These are phyloP conservation scores for Whalleya microplaca DNA, from an alignment of 2,329 filamentous ascomycete species.

Conservation along the genomic window DNA sequence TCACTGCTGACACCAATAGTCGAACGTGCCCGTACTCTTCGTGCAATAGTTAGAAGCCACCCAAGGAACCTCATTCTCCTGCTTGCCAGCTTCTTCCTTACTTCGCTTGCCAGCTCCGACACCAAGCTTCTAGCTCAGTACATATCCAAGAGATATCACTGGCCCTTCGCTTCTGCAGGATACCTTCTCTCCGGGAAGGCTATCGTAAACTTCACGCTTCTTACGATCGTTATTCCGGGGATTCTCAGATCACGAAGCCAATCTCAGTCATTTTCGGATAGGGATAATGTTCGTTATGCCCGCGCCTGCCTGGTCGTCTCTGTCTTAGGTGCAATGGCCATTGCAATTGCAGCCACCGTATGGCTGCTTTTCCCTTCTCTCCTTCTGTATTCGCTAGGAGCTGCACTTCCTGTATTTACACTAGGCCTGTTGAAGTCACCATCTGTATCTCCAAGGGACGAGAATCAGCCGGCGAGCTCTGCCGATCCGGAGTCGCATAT, in stretches of 20 bases:
- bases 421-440: slow-evolving; percentile 52
- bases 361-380: slow-evolving; percentile 48
- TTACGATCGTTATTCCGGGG: slow-evolving; percentile 47
- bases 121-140: slow-evolving; percentile 55
- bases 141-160: slow-evolving; percentile 52
- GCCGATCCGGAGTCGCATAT: slow-evolving; percentile 44
- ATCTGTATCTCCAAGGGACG: slow-evolving; percentile 36
- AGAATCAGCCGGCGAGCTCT: slow-evolving; percentile 12
- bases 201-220: slow-evolving; percentile 50
- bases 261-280: slow-evolving; percentile 32
- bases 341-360: slow-evolving; percentile 43
- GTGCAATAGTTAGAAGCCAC: slow-evolving; percentile 40
- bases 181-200: slow-evolving; percentile 54
- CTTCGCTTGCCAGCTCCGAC: slow-evolving; percentile 54
- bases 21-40: slow-evolving; percentile 37
- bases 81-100: slow-evolving; percentile 50
- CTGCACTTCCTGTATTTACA: slow-evolving; percentile 54
- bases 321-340: slow-evolving; percentile 47
- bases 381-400: slow-evolving; percentile 51
- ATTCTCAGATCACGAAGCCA: slow-evolving; percentile 36
- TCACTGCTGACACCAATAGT: slow-evolving; percentile 29
- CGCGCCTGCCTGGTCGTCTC: slow-evolving; percentile 44
- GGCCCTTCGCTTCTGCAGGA: slow-evolving; percentile 51
- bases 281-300: slow-evolving; percentile 40
- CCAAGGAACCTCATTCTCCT: slow-evolving; percentile 48